Percentiles rank a stretch among this genome's conserved stretches.
These are phyloP conservation scores for Phaeomoniella chlamydospora DNA, from an alignment of 2,329 filamentous ascomycete genomes.

Conservation along the genomic window DNA sequence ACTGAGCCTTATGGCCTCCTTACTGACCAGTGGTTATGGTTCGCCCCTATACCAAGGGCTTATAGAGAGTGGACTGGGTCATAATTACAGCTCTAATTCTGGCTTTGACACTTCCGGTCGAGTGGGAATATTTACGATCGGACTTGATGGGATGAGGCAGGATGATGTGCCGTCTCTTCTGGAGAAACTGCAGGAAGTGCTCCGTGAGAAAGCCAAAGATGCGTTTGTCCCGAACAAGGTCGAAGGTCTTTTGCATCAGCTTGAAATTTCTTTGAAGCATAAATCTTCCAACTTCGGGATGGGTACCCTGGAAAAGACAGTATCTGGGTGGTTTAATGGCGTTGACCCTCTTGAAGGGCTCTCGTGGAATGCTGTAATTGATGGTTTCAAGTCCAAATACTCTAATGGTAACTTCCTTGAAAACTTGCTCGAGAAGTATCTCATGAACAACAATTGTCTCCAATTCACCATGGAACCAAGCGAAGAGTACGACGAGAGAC, in stretches of 20 bases:
- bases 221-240: constrained; percentile 87
- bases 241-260: constrained; percentile 81
- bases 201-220: constrained; percentile 53
- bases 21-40: constrained; percentile 88
- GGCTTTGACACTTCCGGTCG: constrained; percentile 73
- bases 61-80: constrained; percentile 78
- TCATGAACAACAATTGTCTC: constrained; percentile 73
- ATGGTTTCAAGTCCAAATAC: constrained; percentile 65
- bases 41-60: constrained; percentile 82
- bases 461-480: constrained; percentile 93
- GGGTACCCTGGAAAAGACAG: constrained; percentile 72
- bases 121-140: constrained; percentile 74
- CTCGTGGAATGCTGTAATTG: constrained; percentile 80
- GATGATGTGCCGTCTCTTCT: constrained; percentile 66
- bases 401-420: constrained; percentile 71
- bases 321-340: constrained; percentile 91
- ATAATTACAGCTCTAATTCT: constrained; percentile 88
- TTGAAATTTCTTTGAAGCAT: constrained; percentile 87
- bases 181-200: constrained; percentile 55
- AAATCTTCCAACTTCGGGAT: constrained; percentile 95
- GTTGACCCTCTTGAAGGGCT: constrained; percentile 83
- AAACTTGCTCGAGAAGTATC: constrained; percentile 71
- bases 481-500: constrained; percentile 54
- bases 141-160: constrained; percentile 76
- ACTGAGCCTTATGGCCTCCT: constrained; percentile 62